Evolutionary conservation across 371 early-diverging fungal species (phyloP).

Genomic region (Parasitella parasitica): DNA sequence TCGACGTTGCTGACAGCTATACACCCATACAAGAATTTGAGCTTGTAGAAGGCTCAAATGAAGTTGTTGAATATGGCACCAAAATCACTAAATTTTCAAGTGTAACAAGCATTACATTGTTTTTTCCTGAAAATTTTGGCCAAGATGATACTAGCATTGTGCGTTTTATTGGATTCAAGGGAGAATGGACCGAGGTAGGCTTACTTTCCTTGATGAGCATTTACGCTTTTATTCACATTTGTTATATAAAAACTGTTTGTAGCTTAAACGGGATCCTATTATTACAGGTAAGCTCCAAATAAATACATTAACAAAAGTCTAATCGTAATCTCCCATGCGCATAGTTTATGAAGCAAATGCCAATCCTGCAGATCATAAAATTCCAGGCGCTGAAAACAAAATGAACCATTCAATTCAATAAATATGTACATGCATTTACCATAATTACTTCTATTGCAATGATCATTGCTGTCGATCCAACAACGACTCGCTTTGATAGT

Average conservation of each 20-base stretch:
- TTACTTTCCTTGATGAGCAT: not conserved
- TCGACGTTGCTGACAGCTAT: constrained; percentile 76
- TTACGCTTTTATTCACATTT: not conserved
- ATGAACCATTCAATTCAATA: constrained; percentile 47
- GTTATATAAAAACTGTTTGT: not conserved
- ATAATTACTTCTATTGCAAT: too few relatives aligned
- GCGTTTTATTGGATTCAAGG: constrained; percentile 84
- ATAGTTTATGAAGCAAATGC: constrained; percentile 82
- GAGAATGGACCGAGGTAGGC: constrained; percentile 83
- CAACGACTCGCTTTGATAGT: too few relatives aligned
- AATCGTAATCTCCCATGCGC: too few relatives aligned
- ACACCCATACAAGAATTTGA: constrained; percentile 80
- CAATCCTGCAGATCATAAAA: constrained; percentile 84
- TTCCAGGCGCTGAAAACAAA: constrained; percentile 40
- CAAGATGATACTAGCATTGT: constrained; percentile 63
- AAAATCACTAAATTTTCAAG: constrained; percentile 83
- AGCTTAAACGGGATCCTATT: constrained; percentile 81
- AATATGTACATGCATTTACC: too few relatives aligned
- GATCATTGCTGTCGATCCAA: too few relatives aligned
- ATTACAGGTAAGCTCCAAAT: constrained; percentile 62
- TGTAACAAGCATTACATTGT: constrained; percentile 80
- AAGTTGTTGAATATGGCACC: constrained; percentile 69
- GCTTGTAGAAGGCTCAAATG: constrained; percentile 56
- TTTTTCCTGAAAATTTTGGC: constrained; percentile 80
- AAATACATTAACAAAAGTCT: too few relatives aligned